Evolutionary conservation across 495 filamentous ascomycete genomes (phyloP).

Genomic region (Annulohypoxylon bovei): DNA sequence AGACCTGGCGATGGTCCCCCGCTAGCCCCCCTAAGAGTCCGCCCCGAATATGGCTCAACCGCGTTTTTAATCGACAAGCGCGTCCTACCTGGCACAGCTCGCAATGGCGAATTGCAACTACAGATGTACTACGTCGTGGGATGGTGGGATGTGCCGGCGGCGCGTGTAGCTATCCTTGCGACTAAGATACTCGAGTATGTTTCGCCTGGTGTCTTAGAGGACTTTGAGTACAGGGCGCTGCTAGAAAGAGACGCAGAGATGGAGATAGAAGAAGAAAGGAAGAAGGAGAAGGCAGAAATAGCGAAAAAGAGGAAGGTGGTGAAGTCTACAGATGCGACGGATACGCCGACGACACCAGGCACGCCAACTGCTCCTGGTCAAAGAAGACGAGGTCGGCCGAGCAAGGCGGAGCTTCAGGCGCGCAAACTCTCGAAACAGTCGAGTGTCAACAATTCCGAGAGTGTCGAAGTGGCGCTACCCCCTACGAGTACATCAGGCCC

Average conservation of each 20-base stretch:
- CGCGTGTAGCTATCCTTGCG: conserved; percentile 50
- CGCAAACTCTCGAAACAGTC: conserved; percentile 33
- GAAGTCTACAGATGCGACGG: conserved; percentile 8
- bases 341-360: conserved; percentile 5
- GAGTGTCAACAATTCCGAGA: conserved; percentile 17
- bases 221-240: conserved; percentile 52
- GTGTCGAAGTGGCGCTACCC: conserved; percentile 32
- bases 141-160: conserved; percentile 55
- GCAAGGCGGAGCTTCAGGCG: conserved; percentile 42
- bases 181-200: conserved; percentile 56
- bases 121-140: conserved; percentile 55
- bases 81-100: conserved; percentile 46
- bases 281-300: conserved; percentile 23
- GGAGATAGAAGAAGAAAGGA: conserved; percentile 18
- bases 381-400: conserved; percentile 40
- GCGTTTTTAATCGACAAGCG: conserved; percentile 59
- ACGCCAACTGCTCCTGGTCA: not conserved
- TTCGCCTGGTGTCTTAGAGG: conserved; percentile 55
- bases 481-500: conserved; percentile 34
- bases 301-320: conserved; percentile 15
- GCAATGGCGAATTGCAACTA: conserved; percentile 45
- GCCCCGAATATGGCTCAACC: conserved; percentile 51
- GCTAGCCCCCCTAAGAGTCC: conserved; percentile 48
- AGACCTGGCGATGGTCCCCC: conserved; percentile 53
- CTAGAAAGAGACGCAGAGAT: conserved; percentile 46